Base-by-base conservation (phyloP, 768 basidiomycete genomes). In the Termitomyces sp. region DNA sequence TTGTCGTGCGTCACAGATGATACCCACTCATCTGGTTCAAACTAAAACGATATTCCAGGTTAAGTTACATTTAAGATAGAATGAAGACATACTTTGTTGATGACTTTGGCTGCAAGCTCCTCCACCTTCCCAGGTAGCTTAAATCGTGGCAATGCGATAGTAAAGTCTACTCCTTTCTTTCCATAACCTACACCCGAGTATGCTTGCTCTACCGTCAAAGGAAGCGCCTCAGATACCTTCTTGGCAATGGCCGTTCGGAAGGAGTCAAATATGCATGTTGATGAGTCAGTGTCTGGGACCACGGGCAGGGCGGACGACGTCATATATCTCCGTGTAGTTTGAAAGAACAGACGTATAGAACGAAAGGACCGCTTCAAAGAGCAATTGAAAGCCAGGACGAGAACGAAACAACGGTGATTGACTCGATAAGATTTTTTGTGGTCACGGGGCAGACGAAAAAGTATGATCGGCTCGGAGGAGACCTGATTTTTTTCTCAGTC, bases 101-200 rank as follows among this genome's bases (percentile, higher is more conserved):
- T 76, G 38, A 98, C 87, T 68, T 83, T 82, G 52, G 81, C 74
- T 0, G 89, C 93, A 18, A 89, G 76, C 33, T 88, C 87, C 44
- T 94, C 89, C 0, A 89, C 79, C 67, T 94, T 94, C 20, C 85
- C 93, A 8, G 87, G 86, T 26, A 96, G 74, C 55, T 91, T 80
- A 74, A 95, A 98, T 60, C 95, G 83, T n/a, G 94, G 91, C 50
- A 98, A 71, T 0, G 96, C 94, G 20, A 98, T 83, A 0, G 90
- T 89, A 64, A 97, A 94, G 73, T 98, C 96, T 45, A 81, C 86
- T n/a, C 90, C 92, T 72, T 95, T 95, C 74, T 95, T 93, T 36
- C 91, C 92, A 61, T 88, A 90, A 68, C 94, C 89, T 0, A 97
- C 88, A 22, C 91, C 94, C 24, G 80, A 69, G 71, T 91, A 97